Base-by-base conservation (phyloP, 75 land plant genomes). In the Picea sitchensis region DNA sequence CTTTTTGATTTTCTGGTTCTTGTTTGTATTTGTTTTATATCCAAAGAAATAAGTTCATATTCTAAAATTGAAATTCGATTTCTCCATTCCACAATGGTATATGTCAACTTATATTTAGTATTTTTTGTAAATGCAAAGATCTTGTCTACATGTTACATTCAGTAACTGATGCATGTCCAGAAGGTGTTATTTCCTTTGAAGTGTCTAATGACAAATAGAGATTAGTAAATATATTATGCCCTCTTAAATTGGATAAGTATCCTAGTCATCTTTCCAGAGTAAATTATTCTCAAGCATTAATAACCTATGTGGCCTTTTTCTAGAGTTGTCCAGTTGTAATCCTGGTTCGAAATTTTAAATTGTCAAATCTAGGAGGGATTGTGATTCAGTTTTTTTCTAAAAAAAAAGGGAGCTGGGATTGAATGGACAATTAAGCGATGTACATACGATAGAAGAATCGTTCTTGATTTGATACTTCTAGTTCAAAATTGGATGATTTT, bases 21-120 rank as follows among this genome's bases (percentile, higher is more conserved):
- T 78, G 79, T 64, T 78, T 23, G 12, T 75, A 41, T 61, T 69
- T 76, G 30, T 15, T 56, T 76, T 5, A 56, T 32, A 31, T 56
- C 32, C 14, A 56, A 56, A 60, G 9, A 38, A 18, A 1, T 1
- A 47, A 31, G 2, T 41, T 68, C 8, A 38, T 38, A 69, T 38
- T 69, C 38, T 69, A 3, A 69, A 17, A 18, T 21, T 71, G 44
- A 47, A 44, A 41, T n/a, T 44, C 11, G 11, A 41, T 21, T 20
- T 44, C 21, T 18, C n/a, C 74, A 44, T 71, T 71, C 74, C 13
- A 71, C 26, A 5, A 71, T n/a, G n/a, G 4, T 44, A 71, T 71
- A 21, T 38, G 11, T 12, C 3, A 71, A 32, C 21, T 5, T 26
- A 18, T 8, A 12, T 71, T 44, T 51, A 9, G 23, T 31, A 14